Base-by-base conservation (phyloP, 352 stramenopile genomes). In the Globisporangium abappressorium region DNA sequence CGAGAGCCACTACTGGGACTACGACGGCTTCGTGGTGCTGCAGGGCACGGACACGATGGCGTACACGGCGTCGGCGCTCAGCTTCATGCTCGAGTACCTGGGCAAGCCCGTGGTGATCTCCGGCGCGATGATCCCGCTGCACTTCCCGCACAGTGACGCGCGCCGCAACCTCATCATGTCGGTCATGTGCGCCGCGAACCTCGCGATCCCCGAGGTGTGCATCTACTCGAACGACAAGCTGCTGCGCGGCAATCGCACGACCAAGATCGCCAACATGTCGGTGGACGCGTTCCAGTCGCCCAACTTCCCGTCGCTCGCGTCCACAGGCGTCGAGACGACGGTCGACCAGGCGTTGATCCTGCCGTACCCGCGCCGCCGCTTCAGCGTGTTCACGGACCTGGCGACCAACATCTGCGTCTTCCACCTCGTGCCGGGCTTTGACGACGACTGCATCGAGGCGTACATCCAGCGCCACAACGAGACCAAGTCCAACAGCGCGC, bases 1-100 rank as follows among this genome's bases (percentile, higher is more conserved):
- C 59, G 93, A 97, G 70, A 79, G 81, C 51, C 85, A 97, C 43
- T 99, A 99, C 86, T 92, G 93, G 78, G 79, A 98, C 73, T 99
- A 98, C 64, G 89, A 98, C 68, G 95, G 95, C 46, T 99, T 99
- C 73, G 97, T 99, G 34, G 91, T 99, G 49, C 82, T 99, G 18
- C 97, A 97, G 75, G 97, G 97, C 55, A 99, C 97, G 0, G 97
- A 99, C 78, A 99, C 97, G 0, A 99, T 99, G 97, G 96, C 97
- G 9, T 99, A 99, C 82, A 92, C 91, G 51, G 93, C 97, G 5
- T 97, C 90, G 38, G 97, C 96, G 33, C 77, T 99, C 38, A 94
- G 81, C 51, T 99, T 99, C 79, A 99, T 99, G 96, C 83, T 99
- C 55, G 94, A 99, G 73, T 98, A 98, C 81, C 80, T 99, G 5